Percentiles rank a stretch among this genome's conserved stretches.
These are phyloP conservation scores for Nannochloropsis salina DNA, from an alignment of 108 stramenopile genomes.

Conservation along the genomic window DNA sequence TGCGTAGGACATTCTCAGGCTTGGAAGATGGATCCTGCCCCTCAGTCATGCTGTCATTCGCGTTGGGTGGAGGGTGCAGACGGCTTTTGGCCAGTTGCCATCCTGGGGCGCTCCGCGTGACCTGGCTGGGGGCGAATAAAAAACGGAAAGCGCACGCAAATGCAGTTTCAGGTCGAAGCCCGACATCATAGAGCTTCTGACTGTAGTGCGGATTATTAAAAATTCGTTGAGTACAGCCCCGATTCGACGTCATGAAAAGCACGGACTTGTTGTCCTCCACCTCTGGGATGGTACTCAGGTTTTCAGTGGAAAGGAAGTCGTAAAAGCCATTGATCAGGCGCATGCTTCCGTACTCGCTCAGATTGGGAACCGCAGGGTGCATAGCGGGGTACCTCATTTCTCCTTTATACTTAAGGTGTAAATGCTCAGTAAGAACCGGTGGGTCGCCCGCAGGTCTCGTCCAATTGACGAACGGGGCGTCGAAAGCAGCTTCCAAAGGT, in stretches of 20 bases:
- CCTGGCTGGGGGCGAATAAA: not conserved
- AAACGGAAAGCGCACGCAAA: constrained; percentile 22
- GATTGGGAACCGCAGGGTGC: too few species aligned
- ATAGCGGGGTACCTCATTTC: not conserved
- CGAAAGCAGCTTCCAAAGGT: not conserved
- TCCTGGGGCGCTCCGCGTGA: too few species aligned
- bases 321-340: too few species aligned
- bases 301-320: too few species aligned
- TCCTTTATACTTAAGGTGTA: not conserved
- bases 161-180: constrained; percentile 21
- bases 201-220: constrained; percentile 12
- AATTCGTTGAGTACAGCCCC: not conserved
- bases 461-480: constrained; percentile 18
- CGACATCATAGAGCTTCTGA: not conserved
- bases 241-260: constrained; percentile 5
- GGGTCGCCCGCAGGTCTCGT: not conserved
- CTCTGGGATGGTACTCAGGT: not conserved
- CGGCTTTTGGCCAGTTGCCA: too few species aligned
- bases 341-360: too few species aligned
- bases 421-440: constrained; percentile 14
- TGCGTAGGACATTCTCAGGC: too few species aligned
- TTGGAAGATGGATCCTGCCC: too few species aligned
- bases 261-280: not conserved
- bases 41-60: too few species aligned
- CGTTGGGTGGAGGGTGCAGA: too few species aligned